Evolutionary conservation across 176 grass and related monocot species (phyloP), one percentile per base, ranked within the genome.

Genomic region (Carex scoparia): DNA sequence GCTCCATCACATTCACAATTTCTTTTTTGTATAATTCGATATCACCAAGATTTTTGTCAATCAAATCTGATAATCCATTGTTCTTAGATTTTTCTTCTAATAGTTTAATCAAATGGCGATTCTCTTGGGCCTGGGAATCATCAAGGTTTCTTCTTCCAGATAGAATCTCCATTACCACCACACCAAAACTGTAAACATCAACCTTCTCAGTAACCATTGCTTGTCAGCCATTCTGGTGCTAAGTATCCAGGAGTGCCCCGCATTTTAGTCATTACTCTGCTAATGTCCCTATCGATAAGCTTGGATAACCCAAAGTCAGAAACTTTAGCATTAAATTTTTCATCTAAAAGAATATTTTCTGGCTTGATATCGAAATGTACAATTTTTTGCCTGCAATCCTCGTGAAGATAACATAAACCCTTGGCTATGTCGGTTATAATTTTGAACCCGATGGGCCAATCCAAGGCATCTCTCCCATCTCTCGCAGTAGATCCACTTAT

Each of bases 271-370:
- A 89, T 68, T 13, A 92, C 84, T 4, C 65, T 54, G 9, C 86
- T 85, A 13, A 85, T 15, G 23, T 93, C 84, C 40, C 91, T 88
- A 4, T 87, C 91, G 0, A 92, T 93, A 42, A 97, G 53, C 65
- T 97, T 97, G 42, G 88, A 46, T 7, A 97, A 23, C 6, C 94
- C 94, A 75, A 94, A 97, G 82, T 94, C 89, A 70, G 91, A 86
- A 67, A 93, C 3, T 35, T 92, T 97, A 1, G 91, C 87, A 30
- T 49, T 68, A 19, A 97, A 91, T 1, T 64, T 90, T 7, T 92
- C 86, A 69, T 97, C 91, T 60, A 92, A 68, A 12, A 97, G 89
- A 56, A 95, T 92, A 18, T 91, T 95, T 49, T 83, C 87, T 10
- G 93, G 93, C 40, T 92, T 92, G 28, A 96, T 83, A 85, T 93